These are phyloP conservation scores for Botrytis sinoallii DNA, from an alignment of 2,329 filamentous ascomycete genomes.

Conservation along the genomic window DNA sequence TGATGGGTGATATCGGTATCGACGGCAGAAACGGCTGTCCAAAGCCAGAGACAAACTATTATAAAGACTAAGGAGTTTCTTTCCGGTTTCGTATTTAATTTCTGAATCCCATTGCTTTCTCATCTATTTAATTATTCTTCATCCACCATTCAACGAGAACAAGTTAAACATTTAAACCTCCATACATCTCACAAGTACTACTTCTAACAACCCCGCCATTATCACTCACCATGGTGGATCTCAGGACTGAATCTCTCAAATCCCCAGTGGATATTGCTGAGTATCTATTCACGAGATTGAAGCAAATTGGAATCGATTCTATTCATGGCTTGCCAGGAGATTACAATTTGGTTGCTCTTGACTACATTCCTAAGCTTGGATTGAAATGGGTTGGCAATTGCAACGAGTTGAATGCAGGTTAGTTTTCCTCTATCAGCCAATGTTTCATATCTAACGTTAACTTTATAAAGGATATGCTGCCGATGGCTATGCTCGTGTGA, in stretches of 20 bases:
- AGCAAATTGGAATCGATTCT: conserved; percentile 61
- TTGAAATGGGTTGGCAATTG: conserved; percentile 66
- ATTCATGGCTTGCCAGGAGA: conserved; percentile 70
- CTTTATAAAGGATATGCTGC: conserved; percentile 61
- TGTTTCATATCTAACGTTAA: not conserved
- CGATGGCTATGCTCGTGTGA: conserved; percentile 75
- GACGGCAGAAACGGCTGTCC: not conserved
- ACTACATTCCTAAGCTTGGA: conserved; percentile 58
- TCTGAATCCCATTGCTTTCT: not conserved
- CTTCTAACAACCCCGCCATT: not conserved
- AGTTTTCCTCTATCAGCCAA: conserved; percentile 27
- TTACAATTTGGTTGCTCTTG: conserved; percentile 67
- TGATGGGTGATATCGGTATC: conserved; percentile 7
- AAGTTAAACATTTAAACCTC: conserved; percentile 2
- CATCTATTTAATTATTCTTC: not conserved
- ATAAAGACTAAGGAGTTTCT: not conserved
- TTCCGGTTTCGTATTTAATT: not conserved
- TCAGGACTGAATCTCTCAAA: conserved; percentile 43
- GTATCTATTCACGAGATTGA: conserved; percentile 64
- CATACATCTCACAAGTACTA: not conserved
- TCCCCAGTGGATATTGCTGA: conserved; percentile 55
- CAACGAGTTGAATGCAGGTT: conserved; percentile 71
- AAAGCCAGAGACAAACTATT: not conserved
- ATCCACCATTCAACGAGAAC: not conserved
- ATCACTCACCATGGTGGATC: conserved; percentile 37